Evolutionary conservation across 2,329 filamentous ascomycete genomes (phyloP).

Genomic region (Curvularia hawaiiensis): DNA sequence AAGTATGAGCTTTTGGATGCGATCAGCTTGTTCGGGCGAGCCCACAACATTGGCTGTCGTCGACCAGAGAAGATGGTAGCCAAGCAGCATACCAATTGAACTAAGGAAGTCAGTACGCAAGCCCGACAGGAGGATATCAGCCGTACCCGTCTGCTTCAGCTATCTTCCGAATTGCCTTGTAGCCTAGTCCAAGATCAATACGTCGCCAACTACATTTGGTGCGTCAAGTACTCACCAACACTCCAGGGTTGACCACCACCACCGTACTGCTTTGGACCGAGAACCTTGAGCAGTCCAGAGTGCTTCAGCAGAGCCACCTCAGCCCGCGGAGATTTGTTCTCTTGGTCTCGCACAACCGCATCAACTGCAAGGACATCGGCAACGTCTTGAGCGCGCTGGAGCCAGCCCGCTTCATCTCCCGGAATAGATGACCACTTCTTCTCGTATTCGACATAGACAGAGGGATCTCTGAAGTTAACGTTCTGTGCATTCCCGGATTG

Average conservation of each 20-base stretch:
- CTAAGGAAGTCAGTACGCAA: slow-evolving; percentile 12
- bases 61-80: slow-evolving; percentile 69
- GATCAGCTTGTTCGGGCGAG: slow-evolving; percentile 63
- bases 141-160: slow-evolving; percentile 65
- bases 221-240: slow-evolving; percentile 46
- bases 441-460: slow-evolving; percentile 50
- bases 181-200: slow-evolving; percentile 31
- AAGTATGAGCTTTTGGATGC: slow-evolving; percentile 62
- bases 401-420: slow-evolving; percentile 51
- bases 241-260: slow-evolving; percentile 60
- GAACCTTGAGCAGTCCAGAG: slow-evolving; percentile 56
- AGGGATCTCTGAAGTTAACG: slow-evolving; percentile 40
- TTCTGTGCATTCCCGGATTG: slow-evolving; percentile 19
- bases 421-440: slow-evolving; percentile 48
- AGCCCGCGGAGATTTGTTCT: slow-evolving; percentile 58
- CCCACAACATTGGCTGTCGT: slow-evolving; percentile 66
- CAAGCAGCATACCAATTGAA: slow-evolving; percentile 68
- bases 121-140: not conserved
- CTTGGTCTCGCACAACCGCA: slow-evolving; percentile 54
- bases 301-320: slow-evolving; percentile 60
- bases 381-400: slow-evolving; percentile 56
- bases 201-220: not conserved
- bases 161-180: slow-evolving; percentile 65
- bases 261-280: slow-evolving; percentile 58
- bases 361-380: slow-evolving; percentile 57